A percentile compares a stretch with the other conserved stretches of the same genome.
These are phyloP conservation scores for Vicia sativa DNA, from an alignment of 306 rosid species.

Conservation along the genomic window DNA sequence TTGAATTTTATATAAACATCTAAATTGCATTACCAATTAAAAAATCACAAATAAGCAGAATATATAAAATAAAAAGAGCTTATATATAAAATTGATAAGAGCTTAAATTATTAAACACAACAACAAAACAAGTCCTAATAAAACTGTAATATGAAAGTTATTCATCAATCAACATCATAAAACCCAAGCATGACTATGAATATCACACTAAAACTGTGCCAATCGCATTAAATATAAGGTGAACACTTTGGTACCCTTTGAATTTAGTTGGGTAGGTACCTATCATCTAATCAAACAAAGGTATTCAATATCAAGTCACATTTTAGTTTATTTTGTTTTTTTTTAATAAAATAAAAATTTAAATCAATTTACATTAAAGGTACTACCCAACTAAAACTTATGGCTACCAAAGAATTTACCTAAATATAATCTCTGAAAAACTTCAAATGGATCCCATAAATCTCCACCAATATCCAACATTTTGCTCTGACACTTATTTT, in stretches of 20 bases:
- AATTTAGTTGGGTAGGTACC: too few species aligned
- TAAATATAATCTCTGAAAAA: neutral
- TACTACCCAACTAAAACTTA: too few species aligned
- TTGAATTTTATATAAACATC: neutral
- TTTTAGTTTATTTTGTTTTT: too few species aligned
- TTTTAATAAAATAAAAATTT: too few species aligned
- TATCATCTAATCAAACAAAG: too few species aligned
- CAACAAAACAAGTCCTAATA: neutral
- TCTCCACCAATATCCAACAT: neutral
- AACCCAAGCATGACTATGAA: neutral
- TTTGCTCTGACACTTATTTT: constrained; percentile 7
- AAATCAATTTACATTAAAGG: too few species aligned
- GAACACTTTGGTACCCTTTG: too few species aligned
- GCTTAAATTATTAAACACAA: neutral
- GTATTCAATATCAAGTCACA: too few species aligned
- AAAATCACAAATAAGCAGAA: neutral
- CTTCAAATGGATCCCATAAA: constrained; percentile 1
- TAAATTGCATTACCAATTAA: neutral
- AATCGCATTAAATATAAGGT: neutral
- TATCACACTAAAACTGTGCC: neutral
- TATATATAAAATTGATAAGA: constrained; percentile 2
- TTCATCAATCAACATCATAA: constrained; percentile 1
- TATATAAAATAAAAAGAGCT: neutral
- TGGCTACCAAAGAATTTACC: too few species aligned
- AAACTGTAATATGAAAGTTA: neutral